phyloP scores from a whole-genome alignment of 768 basidiomycete genomes.

The Suillus sp. region DNA sequence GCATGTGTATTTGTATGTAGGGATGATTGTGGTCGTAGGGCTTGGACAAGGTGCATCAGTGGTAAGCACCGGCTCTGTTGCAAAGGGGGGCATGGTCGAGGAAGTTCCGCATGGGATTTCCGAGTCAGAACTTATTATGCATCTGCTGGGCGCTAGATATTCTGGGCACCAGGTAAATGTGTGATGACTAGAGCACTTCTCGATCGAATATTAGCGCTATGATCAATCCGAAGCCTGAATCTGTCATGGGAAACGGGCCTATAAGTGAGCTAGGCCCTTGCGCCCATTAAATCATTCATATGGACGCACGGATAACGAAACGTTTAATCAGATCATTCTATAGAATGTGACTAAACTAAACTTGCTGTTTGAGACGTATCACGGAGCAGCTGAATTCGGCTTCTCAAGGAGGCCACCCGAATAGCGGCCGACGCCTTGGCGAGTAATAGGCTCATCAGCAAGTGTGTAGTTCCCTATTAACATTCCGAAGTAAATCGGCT shows the following conservation, averaged over 20 bases:
- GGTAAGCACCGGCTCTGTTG: background rate
- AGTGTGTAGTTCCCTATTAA: too few relatives aligned
- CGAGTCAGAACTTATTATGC: background rate
- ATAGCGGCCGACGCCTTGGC: background rate
- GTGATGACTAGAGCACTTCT: background rate
- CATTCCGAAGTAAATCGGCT: too few relatives aligned
- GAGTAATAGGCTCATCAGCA: too few relatives aligned
- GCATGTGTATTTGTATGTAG: background rate
- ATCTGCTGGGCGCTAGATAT: background rate
- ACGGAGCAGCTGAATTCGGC: background rate
- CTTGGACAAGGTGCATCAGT: background rate
- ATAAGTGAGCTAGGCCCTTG: background rate
- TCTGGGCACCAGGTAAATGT: background rate
- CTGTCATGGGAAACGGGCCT: background rate
- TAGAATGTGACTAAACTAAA: background rate
- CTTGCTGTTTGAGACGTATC: background rate
- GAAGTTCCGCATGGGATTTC: background rate
- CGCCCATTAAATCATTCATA: background rate
- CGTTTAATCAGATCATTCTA: background rate
- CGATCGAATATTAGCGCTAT: background rate
- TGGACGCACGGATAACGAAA: background rate
- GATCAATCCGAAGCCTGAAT: slow-evolving; percentile 3
- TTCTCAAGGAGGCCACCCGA: background rate
- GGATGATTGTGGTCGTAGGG: background rate
- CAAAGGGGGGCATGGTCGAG: background rate